Evolutionary conservation across 169 alveolate genomes (phyloP).

Genomic region (Eimeria acervulina): DNA sequence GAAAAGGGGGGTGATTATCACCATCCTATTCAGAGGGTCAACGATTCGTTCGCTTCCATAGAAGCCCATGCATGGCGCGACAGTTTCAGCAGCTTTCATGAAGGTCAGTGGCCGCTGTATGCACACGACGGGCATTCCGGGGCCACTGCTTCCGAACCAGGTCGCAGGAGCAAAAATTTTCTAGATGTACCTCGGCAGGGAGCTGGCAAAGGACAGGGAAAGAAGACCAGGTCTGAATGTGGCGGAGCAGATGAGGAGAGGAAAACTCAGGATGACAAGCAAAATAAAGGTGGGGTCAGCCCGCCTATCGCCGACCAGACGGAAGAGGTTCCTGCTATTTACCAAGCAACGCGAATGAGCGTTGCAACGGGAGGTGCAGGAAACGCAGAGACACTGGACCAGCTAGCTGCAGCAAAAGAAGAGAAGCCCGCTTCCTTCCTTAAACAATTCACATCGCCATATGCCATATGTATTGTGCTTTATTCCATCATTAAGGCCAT

Average conservation of each 20-base stretch:
- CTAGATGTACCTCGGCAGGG: constrained; percentile 69
- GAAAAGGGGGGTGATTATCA: constrained; percentile 68
- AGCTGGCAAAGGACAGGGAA: constrained; percentile 26
- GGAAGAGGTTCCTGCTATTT: constrained; percentile 56
- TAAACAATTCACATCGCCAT: constrained; percentile 74
- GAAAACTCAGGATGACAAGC: constrained; percentile 31
- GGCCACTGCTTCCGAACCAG: constrained; percentile 47
- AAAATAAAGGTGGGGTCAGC: neutral
- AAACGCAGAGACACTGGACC: constrained; percentile 72
- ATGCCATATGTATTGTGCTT: constrained; percentile 69
- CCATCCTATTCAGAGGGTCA: constrained; percentile 77
- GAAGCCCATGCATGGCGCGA: constrained; percentile 83
- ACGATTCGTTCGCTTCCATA: constrained; percentile 80
- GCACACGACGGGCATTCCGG: constrained; percentile 64
- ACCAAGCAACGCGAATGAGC: constrained; percentile 68
- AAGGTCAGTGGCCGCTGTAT: constrained; percentile 75
- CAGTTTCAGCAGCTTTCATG: constrained; percentile 82
- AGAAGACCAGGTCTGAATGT: constrained; percentile 37
- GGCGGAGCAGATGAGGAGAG: constrained; percentile 18
- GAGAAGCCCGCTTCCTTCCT: constrained; percentile 67
- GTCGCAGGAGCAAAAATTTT: neutral
- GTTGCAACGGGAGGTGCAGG: constrained; percentile 71
- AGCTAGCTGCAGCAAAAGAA: constrained; percentile 48
- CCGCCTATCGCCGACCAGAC: neutral
- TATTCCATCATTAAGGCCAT: constrained; percentile 71